A percentile compares a stretch with the other conserved stretches of the same genome.
Evolutionary conservation across 768 basidiomycete genomes (phyloP).

Genomic region (Piloderma croceum): DNA sequence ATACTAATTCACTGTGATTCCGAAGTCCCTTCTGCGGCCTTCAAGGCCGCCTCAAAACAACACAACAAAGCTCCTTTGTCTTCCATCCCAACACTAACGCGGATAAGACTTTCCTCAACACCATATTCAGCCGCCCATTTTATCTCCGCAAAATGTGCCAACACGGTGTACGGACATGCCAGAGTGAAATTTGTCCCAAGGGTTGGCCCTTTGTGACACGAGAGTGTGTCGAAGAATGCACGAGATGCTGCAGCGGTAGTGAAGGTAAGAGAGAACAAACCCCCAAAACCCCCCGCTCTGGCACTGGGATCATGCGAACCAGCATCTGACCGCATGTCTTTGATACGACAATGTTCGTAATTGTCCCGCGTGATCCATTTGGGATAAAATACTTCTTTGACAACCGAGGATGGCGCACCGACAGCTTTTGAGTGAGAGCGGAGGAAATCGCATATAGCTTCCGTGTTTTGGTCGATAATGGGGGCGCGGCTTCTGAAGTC

Average conservation of each 20-base stretch:
- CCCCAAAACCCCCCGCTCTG: slow-evolving; percentile 60
- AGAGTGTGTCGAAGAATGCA: slow-evolving; percentile 81
- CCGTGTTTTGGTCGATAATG: slow-evolving; percentile 76
- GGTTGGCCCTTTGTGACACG: slow-evolving; percentile 84
- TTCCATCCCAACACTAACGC: slow-evolving; percentile 92
- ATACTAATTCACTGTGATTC: not conserved
- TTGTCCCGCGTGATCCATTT: slow-evolving; percentile 68
- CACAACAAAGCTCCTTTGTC: slow-evolving; percentile 48
- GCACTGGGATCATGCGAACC: slow-evolving; percentile 1
- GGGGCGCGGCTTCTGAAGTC: slow-evolving; percentile 76
- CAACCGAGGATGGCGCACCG: slow-evolving; percentile 36
- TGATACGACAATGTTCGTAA: slow-evolving; percentile 66
- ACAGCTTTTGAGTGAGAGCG: slow-evolving; percentile 47
- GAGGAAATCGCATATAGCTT: slow-evolving; percentile 77
- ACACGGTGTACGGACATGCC: slow-evolving; percentile 87
- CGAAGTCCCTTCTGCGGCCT: slow-evolving; percentile 55
- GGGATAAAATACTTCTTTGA: slow-evolving; percentile 89
- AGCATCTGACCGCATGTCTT: slow-evolving; percentile 10
- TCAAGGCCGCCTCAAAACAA: slow-evolving; percentile 60
- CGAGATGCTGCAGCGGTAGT: slow-evolving; percentile 56
- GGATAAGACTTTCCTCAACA: slow-evolving; percentile 77
- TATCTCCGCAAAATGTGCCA: slow-evolving; percentile 86
- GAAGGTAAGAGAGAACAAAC: slow-evolving; percentile 86
- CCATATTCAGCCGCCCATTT: slow-evolving; percentile 89
- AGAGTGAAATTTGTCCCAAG: slow-evolving; percentile 95